Evolutionary conservation across 441 rosid species (phyloP), one percentile per base, ranked within the genome.

Genomic region (Erysimum cheiri): DNA sequence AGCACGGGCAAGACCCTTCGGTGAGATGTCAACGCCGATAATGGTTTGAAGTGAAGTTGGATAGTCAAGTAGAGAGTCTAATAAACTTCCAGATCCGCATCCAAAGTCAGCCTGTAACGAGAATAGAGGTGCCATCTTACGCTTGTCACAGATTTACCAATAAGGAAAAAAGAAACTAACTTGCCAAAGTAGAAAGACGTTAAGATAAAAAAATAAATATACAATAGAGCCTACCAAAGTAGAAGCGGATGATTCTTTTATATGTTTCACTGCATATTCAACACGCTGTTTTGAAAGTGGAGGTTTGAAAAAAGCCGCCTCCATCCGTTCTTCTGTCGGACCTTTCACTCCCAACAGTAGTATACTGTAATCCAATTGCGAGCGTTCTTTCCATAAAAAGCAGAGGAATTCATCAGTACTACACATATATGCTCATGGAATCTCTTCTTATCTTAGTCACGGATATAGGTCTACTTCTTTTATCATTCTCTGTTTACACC

Each of bases 251-350:
- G 96, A 90, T 41, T 87, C 84, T 84, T 53, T 88, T 48, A 95
- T 95, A 60, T 90, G 93, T 73, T 81, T 82, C 76, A 92, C 48
- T 41, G 98, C 99, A 80, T 86, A 95, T 79, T 92, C 97, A 58
- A 92, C 95, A 46, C 98, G 85, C 78, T 92, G 99, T 81, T 89
- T 95, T 14, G 97, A 90, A 74, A 95, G 97, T 17, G 98, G 91
- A 69, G 98, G 99, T 69, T 85, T 92, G 69, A 95, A 95, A 81
- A 90, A 79, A 60, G 98, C 98, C 59, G 90, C 96, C 78, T 92
- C 99, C 97, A 95, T 95, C 77, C 95, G 84, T 73, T 92, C 96
- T 83, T 92, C 98, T 12, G 92, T 81, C 11, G 97, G 96, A 69
- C 86, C 95, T 59, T 90, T 84, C 64, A 89, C 72, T 49, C 73